A percentile compares a stretch with the other conserved stretches of the same genome.
These are phyloP conservation scores for Phlebiopsis gigantea DNA, from an alignment of 768 basidiomycete genomes.

Conservation along the genomic window DNA sequence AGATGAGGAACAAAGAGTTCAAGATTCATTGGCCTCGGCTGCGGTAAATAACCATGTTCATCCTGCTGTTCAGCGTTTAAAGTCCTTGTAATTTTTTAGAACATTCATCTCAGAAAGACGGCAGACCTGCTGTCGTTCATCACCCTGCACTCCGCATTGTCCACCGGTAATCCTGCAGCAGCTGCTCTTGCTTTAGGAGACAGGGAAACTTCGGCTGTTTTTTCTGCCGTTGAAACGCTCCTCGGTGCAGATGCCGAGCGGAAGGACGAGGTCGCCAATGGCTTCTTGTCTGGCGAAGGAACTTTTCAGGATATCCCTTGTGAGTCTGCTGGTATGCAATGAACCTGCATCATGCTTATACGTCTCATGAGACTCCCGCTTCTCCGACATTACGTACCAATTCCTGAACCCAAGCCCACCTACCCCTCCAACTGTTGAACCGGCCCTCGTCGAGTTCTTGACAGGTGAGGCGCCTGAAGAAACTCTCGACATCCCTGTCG, in stretches of 20 bases:
- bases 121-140: constrained; percentile 54
- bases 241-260: constrained; percentile 47
- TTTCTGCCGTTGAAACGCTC: constrained; percentile 47
- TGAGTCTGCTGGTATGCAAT: constrained; percentile 30
- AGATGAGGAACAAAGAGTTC: constrained; percentile 48
- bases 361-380: constrained; percentile 44
- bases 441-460: constrained; percentile 8
- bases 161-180: constrained; percentile 38
- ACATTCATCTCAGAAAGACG: constrained; percentile 35
- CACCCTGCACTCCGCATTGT: constrained; percentile 49
- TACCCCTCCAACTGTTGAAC: constrained; percentile 29
- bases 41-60: constrained; percentile 39
- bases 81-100: constrained; percentile 28
- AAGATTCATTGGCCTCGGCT: constrained; percentile 49
- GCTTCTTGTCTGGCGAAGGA: constrained; percentile 53
- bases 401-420: constrained; percentile 44
- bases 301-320: constrained; percentile 60
- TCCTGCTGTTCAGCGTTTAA: neutral
- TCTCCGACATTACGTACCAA: constrained; percentile 51
- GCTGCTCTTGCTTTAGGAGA: constrained; percentile 40
- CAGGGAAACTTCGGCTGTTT: constrained; percentile 50
- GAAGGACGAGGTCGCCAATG: constrained; percentile 47
- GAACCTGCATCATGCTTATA: constrained; percentile 8
- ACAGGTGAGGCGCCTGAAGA: constrained; percentile 6
- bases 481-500: constrained; percentile 24